phyloP scores from a whole-genome alignment of 306 rosid genomes.

The Comarum palustre region DNA sequence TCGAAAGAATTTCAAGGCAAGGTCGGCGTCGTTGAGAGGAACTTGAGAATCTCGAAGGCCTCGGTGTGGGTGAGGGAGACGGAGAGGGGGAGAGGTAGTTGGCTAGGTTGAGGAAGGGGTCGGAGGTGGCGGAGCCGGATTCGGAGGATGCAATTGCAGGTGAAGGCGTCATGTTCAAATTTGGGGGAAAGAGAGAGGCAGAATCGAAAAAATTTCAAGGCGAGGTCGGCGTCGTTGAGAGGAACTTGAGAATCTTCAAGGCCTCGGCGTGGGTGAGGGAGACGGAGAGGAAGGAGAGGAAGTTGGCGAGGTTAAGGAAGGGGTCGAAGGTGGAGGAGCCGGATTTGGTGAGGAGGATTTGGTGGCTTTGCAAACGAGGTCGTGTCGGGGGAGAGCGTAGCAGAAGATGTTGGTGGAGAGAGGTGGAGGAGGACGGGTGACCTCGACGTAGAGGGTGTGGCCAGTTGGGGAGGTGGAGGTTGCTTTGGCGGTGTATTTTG shows the following conservation, averaged over 20 bases:
- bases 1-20: slow-evolving; percentile 72
- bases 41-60: slow-evolving; percentile 79
- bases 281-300: too few species aligned
- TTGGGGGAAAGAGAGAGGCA: too few species aligned
- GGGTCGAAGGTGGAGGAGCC: too few species aligned
- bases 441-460: slow-evolving; percentile 68
- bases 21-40: slow-evolving; percentile 58
- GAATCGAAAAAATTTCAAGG: too few species aligned
- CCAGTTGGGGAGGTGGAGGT: slow-evolving; percentile 66
- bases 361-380: slow-evolving; percentile 67
- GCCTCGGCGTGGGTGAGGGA: too few species aligned
- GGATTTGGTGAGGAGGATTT: slow-evolving; percentile 57
- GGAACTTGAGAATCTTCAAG: too few species aligned
- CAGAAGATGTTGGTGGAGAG: slow-evolving; percentile 58
- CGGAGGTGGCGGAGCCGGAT: slow-evolving; percentile 22
- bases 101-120: slow-evolving; percentile 75
- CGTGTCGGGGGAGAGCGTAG: too few species aligned
- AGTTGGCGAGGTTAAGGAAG: too few species aligned
- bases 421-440: slow-evolving; percentile 47
- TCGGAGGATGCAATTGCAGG: too few species aligned
- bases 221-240: too few species aligned
- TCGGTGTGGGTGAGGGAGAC: slow-evolving; percentile 60
- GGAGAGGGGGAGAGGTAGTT: slow-evolving; percentile 61
- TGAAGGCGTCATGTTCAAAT: too few species aligned
- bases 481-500: slow-evolving; percentile 78